These are phyloP conservation scores for Flaveria linearis DNA, from an alignment of 129 eudicot species.

Conservation along the genomic window DNA sequence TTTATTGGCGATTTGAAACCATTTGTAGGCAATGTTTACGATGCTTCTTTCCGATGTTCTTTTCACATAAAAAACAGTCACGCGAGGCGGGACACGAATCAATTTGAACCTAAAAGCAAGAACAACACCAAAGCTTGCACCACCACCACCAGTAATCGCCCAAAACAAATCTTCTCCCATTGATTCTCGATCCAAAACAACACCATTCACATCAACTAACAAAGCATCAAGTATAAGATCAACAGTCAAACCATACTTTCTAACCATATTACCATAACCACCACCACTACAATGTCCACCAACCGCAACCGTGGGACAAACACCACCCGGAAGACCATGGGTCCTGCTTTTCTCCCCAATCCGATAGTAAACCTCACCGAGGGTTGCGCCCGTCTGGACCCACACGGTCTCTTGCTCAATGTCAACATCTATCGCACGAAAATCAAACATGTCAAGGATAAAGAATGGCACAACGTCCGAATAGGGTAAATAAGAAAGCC, in stretches of 20 bases:
- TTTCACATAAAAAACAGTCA: background rate
- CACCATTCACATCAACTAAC: background rate
- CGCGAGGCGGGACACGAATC: background rate
- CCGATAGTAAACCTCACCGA: background rate
- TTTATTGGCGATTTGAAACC: background rate
- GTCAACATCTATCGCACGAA: background rate
- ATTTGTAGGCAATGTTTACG: background rate
- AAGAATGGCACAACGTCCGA: background rate
- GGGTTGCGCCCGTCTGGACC: background rate
- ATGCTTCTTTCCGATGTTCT: background rate
- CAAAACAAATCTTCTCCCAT: conserved; percentile 11
- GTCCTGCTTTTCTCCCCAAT: background rate
- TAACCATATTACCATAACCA: background rate
- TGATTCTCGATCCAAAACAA: background rate
- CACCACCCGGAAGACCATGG: background rate
- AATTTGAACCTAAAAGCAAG: background rate
- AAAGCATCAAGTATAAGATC: background rate
- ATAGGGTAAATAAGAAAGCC: background rate
- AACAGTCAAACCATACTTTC: background rate
- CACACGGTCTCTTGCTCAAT: background rate
- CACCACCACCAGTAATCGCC: conserved; percentile 6
- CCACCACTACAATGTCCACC: conserved; percentile 2
- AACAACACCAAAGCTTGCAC: conserved; percentile 3
- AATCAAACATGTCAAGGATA: background rate
- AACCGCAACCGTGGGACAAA: background rate